Percentiles rank a stretch among this genome's conserved stretches.
Evolutionary conservation across 495 filamentous ascomycete genomes (phyloP).

Genomic region (Thozetella sp.): DNA sequence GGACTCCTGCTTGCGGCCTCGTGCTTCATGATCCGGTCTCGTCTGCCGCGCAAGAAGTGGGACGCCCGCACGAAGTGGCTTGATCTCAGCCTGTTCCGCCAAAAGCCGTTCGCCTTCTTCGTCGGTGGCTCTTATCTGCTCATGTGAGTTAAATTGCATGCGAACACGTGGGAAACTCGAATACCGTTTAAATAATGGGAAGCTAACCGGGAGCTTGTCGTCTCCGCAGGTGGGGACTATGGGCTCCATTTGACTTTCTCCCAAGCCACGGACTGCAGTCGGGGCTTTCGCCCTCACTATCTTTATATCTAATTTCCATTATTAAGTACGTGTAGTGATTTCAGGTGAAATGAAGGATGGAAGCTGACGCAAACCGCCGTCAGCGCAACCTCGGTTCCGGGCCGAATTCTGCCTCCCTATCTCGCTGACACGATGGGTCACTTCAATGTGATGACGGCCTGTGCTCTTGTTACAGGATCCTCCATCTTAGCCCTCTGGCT

Average conservation of each 20-base stretch:
- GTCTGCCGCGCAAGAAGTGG: slow-evolving; percentile 30
- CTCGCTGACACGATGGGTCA: slow-evolving; percentile 16
- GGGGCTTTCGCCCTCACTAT: not conserved
- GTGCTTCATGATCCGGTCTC: slow-evolving; percentile 18
- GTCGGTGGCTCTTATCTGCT: slow-evolving; percentile 9
- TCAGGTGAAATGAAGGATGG: too few species aligned
- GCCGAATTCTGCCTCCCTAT: slow-evolving; percentile 20
- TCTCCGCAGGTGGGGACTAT: too few species aligned
- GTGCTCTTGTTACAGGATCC: slow-evolving; percentile 22
- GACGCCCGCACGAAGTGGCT: slow-evolving; percentile 18
- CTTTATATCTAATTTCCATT: not conserved
- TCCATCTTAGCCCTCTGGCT: slow-evolving; percentile 33
- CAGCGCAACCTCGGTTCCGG: slow-evolving; percentile 20
- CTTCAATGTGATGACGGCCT: slow-evolving; percentile 15
- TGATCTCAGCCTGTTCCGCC: slow-evolving; percentile 27
- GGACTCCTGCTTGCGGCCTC: slow-evolving; percentile 22
- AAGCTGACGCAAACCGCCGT: slow-evolving; percentile 6
- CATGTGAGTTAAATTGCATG: too few species aligned
- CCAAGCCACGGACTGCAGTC: not conserved
- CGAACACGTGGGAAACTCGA: too few species aligned
- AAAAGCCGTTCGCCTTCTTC: slow-evolving; percentile 26
- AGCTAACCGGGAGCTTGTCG: too few species aligned
- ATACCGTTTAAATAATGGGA: too few species aligned
- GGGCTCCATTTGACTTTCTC: not conserved
- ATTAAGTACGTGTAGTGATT: not conserved